Evolutionary conservation across 2,329 filamentous ascomycete species (phyloP), one percentile per base, ranked within the genome.

Genomic region (Colletotrichum sp.): DNA sequence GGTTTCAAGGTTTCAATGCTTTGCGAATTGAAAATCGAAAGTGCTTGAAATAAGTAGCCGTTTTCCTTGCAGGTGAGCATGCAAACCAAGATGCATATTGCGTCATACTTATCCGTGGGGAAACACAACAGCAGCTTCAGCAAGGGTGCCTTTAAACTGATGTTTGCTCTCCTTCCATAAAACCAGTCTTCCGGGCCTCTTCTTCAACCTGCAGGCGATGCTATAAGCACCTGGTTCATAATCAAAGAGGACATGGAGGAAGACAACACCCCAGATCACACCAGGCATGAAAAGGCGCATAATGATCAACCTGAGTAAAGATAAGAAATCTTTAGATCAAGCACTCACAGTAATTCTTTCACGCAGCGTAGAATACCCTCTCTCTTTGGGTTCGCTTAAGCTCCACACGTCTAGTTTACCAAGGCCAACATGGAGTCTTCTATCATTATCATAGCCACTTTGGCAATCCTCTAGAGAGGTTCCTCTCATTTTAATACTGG

Each of bases 211-310:
- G 18, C n/a, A 13, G 44, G 0, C n/a, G 3, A 21, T 49, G 2
- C 6, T n/a, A 21, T 49, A 12, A 12, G 7, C 0, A 21, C 10
- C 10, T 7, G 18, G 6, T 13, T 9, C 44, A 49, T 13, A 0
- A 9, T 49, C n/a, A 49, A 49, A 49, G n/a, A 21, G 3, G 9
- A 49, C 6, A 9, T 0, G 44, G 44, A 21, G 10, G 0, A 49
- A 21, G 10, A 49, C 44, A 21, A 49, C 0, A 21, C 10, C n/a
- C 3, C 9, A 49, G 44, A n/a, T n/a, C 44, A 49, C 6, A 0
- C 39, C 44, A 49, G 44, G 16, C 10, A 49, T 21, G 44, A 49
- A 21, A 21, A 49, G 10, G 10, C 44, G 0, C 44, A 49, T n/a
- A 21, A 13, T 49, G 10, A 49, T n/a, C 0, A 21, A 49, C 10